Base-by-base conservation (phyloP, 352 stramenopile genomes). In the Chloridella minuta region DNA sequence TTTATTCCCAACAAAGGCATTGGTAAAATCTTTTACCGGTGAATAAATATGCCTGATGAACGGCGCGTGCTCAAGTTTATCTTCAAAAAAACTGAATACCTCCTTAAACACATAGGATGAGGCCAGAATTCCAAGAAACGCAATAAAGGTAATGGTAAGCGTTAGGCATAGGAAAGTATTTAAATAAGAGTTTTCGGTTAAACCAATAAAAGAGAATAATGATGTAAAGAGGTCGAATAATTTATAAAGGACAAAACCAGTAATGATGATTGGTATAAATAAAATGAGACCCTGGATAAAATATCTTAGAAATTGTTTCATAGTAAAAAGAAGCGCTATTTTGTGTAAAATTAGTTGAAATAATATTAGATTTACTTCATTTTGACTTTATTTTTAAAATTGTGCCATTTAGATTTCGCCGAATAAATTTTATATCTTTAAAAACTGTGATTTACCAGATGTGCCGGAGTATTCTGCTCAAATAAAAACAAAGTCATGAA, bases 71-170 rank as follows among this genome's bases (percentile, higher is more conserved):
- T 66, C 40, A n/a, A 66, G 40, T 10, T n/a, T 10, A 18, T 66
- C 40, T 66, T 66, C 40, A 66, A 66, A 66, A 66, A 66, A 66
- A 66, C 40, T 66, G n/a, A 66, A 66, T n/a, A 66, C 40, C n/a
- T 66, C 10, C n/a, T 66, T 66, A 66, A 66, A 66, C n/a, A 66
- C n/a, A 66, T 66, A 66, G 40, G 40, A 66, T 18, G 40, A 66
- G n/a, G 40, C 40, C 40, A 66, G 40, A 66, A 66, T 66, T 10
- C 40, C 40, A 10, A 66, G 40, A 18, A 66, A 66, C 40, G n/a
- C 10, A 66, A 66, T 66, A 66, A 66, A 66, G n/a, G 10, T n/a
- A 66, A 66, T 10, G 40, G 40, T 66, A 66, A 10, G 10, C n/a
- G 40, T 18, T 18, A 66, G 40, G 40, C 40, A 10, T 18, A 66